Base-by-base conservation (phyloP, 805 yeast genomes). In the Candida parachauliodes region DNA sequence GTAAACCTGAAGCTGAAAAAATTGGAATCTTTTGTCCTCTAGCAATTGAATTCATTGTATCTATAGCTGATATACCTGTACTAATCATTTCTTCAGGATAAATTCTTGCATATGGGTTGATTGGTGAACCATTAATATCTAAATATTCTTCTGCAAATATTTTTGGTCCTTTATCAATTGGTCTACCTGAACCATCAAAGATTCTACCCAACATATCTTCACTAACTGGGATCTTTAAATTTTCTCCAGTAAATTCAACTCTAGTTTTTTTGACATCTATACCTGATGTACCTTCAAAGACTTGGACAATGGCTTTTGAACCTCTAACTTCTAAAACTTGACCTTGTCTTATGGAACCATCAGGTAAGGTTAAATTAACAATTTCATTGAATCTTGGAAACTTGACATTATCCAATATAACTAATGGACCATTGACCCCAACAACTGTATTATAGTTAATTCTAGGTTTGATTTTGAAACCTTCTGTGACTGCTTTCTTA, bases 71-170 rank as follows among this genome's bases (percentile, higher is more conserved):
- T 47, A 93, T 77, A 78, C 99, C 99, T 14, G 99, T 94, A 37
- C 97, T 88, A 54, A 93, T 93, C 99, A 93, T 93, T 73, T 93
- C 99, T 74, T 93, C 98, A 21, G 99, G 99, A 63, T 94, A 94
- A 52, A 93, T 93, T 71, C 99, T 89, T 30, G 97, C 95, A 63
- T 69, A 93, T 38, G 99, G 99, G 61, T 93, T 93, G 66, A 93
- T 93, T 57, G 99, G 98, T 29, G 98, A 88, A 42, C 99, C 99
- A 63, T 93, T 94, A 61, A 93, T 94, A 65, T 93, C 99, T 64
- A 93, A 74, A 66, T 88, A 93, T 65, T 93, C 99, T 68, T 93
- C 99, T 41, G 99, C 99, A 59, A 93, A 84, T 37, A 93, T 96
- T 67, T 85, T 86, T 49, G 99, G 99, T 45, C 99, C 98, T 53